phyloP scores from a whole-genome alignment of 352 stramenopile genomes.

The Globisporangium spiculum region DNA sequence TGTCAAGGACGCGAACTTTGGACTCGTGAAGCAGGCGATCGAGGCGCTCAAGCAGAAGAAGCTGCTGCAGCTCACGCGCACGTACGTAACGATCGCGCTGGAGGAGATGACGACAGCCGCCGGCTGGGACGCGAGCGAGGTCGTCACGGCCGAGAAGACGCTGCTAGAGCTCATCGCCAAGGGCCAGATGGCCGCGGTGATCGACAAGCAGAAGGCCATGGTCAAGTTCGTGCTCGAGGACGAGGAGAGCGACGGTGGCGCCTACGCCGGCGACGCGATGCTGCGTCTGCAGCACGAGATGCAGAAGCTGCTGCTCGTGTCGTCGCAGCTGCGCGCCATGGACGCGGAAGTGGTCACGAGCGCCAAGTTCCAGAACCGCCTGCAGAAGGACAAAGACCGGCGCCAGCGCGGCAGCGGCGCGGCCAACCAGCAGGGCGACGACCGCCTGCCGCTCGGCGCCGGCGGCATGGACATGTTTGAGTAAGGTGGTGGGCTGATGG shows the following conservation, averaged over 20 bases:
- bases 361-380: constrained; percentile 68
- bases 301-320: constrained; percentile 67
- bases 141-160: constrained; percentile 49
- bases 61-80: constrained; percentile 72
- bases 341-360: constrained; percentile 82
- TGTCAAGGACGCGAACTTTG: constrained; percentile 60
- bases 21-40: constrained; percentile 78
- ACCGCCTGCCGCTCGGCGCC: constrained; percentile 30
- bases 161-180: constrained; percentile 53
- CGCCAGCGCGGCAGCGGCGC: constrained; percentile 41
- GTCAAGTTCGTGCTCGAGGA: constrained; percentile 74
- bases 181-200: constrained; percentile 56
- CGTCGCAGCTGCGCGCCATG: constrained; percentile 67
- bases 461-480: constrained; percentile 60
- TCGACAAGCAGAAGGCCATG: constrained; percentile 77
- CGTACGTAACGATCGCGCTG: constrained; percentile 76
- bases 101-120: constrained; percentile 52
- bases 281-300: constrained; percentile 63
- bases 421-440: constrained; percentile 47
- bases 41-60: constrained; percentile 65
- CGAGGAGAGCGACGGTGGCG: constrained; percentile 32
- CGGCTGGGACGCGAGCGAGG: constrained; percentile 33
- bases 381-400: constrained; percentile 79
- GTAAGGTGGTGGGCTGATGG: constrained; percentile 17
- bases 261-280: constrained; percentile 40